A percentile compares a stretch with the other conserved stretches of the same genome.
phyloP scores from a whole-genome alignment of 768 basidiomycete species.

The Pleurotus tuber-regium region DNA sequence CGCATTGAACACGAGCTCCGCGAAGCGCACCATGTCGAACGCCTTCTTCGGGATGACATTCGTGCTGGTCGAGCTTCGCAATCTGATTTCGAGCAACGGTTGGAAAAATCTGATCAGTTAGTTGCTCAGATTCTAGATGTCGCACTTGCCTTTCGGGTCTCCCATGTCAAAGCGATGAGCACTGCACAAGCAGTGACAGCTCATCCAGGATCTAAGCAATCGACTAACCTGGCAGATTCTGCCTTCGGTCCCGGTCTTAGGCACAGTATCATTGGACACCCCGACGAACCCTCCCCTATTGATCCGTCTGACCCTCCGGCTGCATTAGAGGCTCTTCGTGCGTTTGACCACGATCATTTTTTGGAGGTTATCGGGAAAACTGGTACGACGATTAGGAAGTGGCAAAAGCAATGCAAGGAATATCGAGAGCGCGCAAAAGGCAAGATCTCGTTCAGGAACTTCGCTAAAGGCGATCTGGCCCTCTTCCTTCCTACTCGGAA shows the following conservation, averaged over 20 bases:
- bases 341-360: constrained; percentile 84
- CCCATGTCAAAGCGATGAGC: constrained; percentile 71
- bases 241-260: constrained; percentile 48
- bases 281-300: constrained; percentile 68
- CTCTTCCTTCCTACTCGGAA: constrained; percentile 95
- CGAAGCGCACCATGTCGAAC: constrained; percentile 65
- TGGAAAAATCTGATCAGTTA: constrained; percentile 65
- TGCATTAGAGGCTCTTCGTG: constrained; percentile 66
- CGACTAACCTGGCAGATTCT: constrained; percentile 47
- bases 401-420: constrained; percentile 96
- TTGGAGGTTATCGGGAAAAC: constrained; percentile 79
- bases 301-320: constrained; percentile 73
- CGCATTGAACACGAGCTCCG: constrained; percentile 68
- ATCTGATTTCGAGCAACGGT: constrained; percentile 60
- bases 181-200: constrained; percentile 56
- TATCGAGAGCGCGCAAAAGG: constrained; percentile 95
- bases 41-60: constrained; percentile 71
- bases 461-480: constrained; percentile 91
- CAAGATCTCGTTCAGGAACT: constrained; percentile 95
- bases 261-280: constrained; percentile 49
- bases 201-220: constrained; percentile 49
- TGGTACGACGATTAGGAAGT: constrained; percentile 87
- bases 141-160: constrained; percentile 72
- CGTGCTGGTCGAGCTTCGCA: constrained; percentile 67
- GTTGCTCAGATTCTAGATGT: constrained; percentile 82